phyloP scores from a whole-genome alignment of 179 eudicot genomes.

The Pouteria campechiana region DNA sequence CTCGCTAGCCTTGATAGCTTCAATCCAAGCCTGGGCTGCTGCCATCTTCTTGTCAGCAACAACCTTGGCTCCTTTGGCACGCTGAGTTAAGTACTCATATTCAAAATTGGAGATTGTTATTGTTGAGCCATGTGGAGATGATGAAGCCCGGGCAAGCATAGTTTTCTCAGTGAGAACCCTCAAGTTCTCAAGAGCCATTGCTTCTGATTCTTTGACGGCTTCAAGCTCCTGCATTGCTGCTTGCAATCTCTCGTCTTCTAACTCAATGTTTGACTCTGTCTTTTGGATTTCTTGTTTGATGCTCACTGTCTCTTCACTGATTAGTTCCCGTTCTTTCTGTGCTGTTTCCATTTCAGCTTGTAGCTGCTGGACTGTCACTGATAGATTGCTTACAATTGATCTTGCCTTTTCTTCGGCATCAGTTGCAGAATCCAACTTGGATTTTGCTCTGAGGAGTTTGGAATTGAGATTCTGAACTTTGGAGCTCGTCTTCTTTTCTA shows the following conservation, averaged over 20 bases:
- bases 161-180: slow-evolving; percentile 32
- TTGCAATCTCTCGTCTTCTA: slow-evolving; percentile 28
- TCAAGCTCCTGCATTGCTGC: slow-evolving; percentile 50
- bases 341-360: slow-evolving; percentile 31
- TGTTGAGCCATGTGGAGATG: slow-evolving; percentile 28
- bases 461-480: slow-evolving; percentile 37
- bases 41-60: slow-evolving; percentile 77
- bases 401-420: slow-evolving; percentile 43
- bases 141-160: slow-evolving; percentile 37
- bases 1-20: slow-evolving; percentile 64
- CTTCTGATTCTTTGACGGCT: slow-evolving; percentile 45
- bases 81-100: slow-evolving; percentile 59
- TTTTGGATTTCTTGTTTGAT: slow-evolving; percentile 31
- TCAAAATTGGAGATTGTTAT: slow-evolving; percentile 74
- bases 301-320: slow-evolving; percentile 27
- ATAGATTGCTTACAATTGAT: slow-evolving; percentile 28
- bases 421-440: slow-evolving; percentile 39
- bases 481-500: slow-evolving; percentile 32
- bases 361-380: slow-evolving; percentile 35
- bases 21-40: slow-evolving; percentile 75
- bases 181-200: slow-evolving; percentile 44
- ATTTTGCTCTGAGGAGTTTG: slow-evolving; percentile 53
- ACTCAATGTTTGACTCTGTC: slow-evolving; percentile 32
- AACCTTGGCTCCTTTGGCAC: slow-evolving; percentile 47
- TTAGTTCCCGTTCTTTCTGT: slow-evolving; percentile 27